Percentiles rank a stretch among this genome's conserved stretches.
phyloP scores from a whole-genome alignment of 1,284 basidiomycete species.

The Hemileia vastatrix region DNA sequence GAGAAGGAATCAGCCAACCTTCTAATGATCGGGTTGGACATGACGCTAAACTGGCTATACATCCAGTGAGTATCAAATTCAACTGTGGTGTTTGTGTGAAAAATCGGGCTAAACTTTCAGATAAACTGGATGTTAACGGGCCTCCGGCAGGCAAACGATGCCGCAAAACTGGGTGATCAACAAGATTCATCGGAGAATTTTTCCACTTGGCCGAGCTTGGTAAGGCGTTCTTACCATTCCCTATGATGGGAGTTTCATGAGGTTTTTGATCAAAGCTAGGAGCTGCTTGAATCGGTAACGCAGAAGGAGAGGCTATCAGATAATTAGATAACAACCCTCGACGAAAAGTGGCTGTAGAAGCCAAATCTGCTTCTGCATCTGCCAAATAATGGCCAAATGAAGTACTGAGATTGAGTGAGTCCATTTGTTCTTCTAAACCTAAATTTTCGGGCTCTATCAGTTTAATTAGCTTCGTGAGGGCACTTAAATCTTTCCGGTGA shows the following conservation, averaged over 20 bases:
- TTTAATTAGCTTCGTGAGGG: conserved; percentile 12
- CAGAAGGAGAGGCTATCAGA: conserved; percentile 10
- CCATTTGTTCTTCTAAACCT: conserved; percentile 8
- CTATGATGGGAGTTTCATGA: no score
- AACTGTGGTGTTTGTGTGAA: conserved; percentile 37
- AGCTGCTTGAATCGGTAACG: no score
- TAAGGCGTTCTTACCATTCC: no score
- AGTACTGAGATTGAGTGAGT: conserved; percentile 8
- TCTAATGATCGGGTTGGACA: conserved; percentile 36
- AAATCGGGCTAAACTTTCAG: conserved; percentile 28
- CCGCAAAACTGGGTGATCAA: conserved; percentile 19
- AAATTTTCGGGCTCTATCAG: conserved; percentile 12
- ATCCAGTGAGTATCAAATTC: conserved; percentile 36
- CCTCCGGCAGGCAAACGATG: conserved; percentile 28
- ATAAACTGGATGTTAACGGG: conserved; percentile 30
- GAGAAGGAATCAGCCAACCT: conserved; percentile 31
- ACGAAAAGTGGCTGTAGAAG: conserved; percentile 19
- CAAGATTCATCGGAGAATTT: conserved; percentile 3
- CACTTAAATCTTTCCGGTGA: conserved; percentile 15
- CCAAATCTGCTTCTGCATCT: conserved; percentile 20
- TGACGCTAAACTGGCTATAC: conserved; percentile 29
- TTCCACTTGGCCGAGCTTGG: background rate
- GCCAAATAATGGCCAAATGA: conserved; percentile 17
- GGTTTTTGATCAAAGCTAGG: no score
- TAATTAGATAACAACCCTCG: conserved; percentile 18